A percentile compares a stretch with the other conserved stretches of the same genome.
phyloP scores from a whole-genome alignment of 2,329 filamentous ascomycete genomes.

The Fusarium solani-melongenae region DNA sequence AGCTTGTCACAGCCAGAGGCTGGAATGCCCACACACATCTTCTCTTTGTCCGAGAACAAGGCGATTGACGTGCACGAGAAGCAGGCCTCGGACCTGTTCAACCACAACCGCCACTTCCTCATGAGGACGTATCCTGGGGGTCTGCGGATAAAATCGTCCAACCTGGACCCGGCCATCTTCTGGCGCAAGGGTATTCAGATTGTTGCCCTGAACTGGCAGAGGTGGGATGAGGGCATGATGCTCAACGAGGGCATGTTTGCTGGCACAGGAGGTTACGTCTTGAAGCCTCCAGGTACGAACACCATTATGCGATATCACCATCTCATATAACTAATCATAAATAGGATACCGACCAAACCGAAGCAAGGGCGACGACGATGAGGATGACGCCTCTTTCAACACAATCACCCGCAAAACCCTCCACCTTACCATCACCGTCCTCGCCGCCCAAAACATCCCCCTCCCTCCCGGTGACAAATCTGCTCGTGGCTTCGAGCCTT shows the following conservation, averaged over 20 bases:
- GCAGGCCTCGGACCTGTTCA: slow-evolving; percentile 68
- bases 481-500: slow-evolving; percentile 74
- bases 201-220: slow-evolving; percentile 94
- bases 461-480: slow-evolving; percentile 66
- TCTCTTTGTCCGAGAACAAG: slow-evolving; percentile 72
- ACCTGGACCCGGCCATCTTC: slow-evolving; percentile 84
- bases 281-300: slow-evolving; percentile 77
- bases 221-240: slow-evolving; percentile 93
- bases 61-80: slow-evolving; percentile 71
- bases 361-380: slow-evolving; percentile 12
- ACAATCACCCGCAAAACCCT: slow-evolving; percentile 67
- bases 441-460: slow-evolving; percentile 81
- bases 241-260: slow-evolving; percentile 93
- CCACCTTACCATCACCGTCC: slow-evolving; percentile 77
- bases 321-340: slow-evolving; percentile 5
- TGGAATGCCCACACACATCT: slow-evolving; percentile 74
- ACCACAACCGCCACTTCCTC: slow-evolving; percentile 83
- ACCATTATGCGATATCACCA: neutral
- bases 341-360: slow-evolving; percentile 48
- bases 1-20: slow-evolving; percentile 78
- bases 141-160: slow-evolving; percentile 83
- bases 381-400: slow-evolving; percentile 33
- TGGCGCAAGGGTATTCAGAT: slow-evolving; percentile 93
- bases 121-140: slow-evolving; percentile 92
- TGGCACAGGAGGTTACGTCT: slow-evolving; percentile 83